Conservation (phyloP, 371 early-diverging fungal genomes). For the Actinomortierella wolfii region DNA sequence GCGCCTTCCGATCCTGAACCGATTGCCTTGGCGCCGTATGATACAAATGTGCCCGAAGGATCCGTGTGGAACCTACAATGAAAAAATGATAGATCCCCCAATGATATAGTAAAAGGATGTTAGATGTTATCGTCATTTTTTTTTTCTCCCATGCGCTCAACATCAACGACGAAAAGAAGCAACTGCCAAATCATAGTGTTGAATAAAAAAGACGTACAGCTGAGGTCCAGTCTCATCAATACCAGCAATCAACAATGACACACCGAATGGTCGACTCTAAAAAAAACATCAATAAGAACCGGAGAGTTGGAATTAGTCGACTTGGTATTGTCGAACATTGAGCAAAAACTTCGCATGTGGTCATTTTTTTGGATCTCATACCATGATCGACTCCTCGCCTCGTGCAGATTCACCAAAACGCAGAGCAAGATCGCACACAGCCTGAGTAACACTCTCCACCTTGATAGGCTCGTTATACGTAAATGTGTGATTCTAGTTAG, state of each 20-base stretch:
- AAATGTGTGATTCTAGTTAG: conserved; percentile 86
- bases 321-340: no score
- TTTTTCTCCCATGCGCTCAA: no score
- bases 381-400: conserved; percentile 96
- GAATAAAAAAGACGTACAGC: conserved; percentile 68
- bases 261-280: conserved; percentile 98
- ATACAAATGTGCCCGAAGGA: conserved; percentile 95
- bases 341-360: no score
- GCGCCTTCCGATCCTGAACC: conserved; percentile 99
- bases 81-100: conserved; percentile 6
- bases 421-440: conserved; percentile 96
- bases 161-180: no score
- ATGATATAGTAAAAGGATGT: neutral
- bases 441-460: conserved; percentile 96
- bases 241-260: conserved; percentile 97
- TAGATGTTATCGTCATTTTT: no score
- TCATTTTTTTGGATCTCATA: conserved; percentile 27
- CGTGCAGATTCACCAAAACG: conserved; percentile 97
- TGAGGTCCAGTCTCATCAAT: conserved; percentile 98
- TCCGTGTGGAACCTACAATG: conserved; percentile 85
- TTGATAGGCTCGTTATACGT: conserved; percentile 94
- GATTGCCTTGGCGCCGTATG: conserved; percentile 96
- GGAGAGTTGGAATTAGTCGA: neutral
- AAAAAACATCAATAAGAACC: neutral
- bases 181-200: no score